Conservation (phyloP, 768 basidiomycete genomes). For the Calocera cornea region DNA sequence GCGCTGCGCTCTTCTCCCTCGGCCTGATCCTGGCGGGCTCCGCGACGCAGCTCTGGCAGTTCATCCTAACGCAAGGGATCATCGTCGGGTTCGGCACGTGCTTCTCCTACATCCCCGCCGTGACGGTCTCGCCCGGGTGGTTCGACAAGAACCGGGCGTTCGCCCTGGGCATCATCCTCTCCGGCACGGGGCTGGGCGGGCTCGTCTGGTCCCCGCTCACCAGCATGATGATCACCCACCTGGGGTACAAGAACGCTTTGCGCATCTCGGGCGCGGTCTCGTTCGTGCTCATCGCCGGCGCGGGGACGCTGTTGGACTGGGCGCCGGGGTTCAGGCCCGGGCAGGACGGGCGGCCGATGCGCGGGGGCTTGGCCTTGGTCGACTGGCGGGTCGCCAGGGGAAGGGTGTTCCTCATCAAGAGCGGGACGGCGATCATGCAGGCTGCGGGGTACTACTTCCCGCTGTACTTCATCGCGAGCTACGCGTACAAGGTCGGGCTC, state of each 20-base stretch:
- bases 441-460: constrained; percentile 2
- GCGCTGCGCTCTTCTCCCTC: not conserved
- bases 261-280: constrained; percentile 12
- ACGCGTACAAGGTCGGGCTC: not conserved
- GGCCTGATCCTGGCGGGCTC: constrained; percentile 3
- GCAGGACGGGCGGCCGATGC: constrained; percentile 6
- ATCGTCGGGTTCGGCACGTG: constrained; percentile 6
- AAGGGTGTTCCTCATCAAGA: not conserved
- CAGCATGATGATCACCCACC: constrained; percentile 4
- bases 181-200: constrained; percentile 8
- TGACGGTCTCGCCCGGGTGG: constrained; percentile 8
- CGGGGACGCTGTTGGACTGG: constrained; percentile 11
- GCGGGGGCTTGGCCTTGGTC: not conserved
- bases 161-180: constrained; percentile 8
- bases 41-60: constrained; percentile 8
- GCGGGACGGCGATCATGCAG: not conserved
- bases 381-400: not conserved
- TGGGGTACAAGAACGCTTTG: constrained; percentile 12
- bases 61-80: constrained; percentile 8
- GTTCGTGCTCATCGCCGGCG: constrained; percentile 3
- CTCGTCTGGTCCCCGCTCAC: constrained; percentile 15
- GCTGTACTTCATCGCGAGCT: not conserved
- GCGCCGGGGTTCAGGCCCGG: constrained; percentile 5
- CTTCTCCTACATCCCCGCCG: constrained; percentile 9
- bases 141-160: constrained; percentile 9